A percentile compares a stretch with the other conserved stretches of the same genome.
Conservation (phyloP, 108 stramenopile genomes). For the Nitzschia putrida region DNA sequence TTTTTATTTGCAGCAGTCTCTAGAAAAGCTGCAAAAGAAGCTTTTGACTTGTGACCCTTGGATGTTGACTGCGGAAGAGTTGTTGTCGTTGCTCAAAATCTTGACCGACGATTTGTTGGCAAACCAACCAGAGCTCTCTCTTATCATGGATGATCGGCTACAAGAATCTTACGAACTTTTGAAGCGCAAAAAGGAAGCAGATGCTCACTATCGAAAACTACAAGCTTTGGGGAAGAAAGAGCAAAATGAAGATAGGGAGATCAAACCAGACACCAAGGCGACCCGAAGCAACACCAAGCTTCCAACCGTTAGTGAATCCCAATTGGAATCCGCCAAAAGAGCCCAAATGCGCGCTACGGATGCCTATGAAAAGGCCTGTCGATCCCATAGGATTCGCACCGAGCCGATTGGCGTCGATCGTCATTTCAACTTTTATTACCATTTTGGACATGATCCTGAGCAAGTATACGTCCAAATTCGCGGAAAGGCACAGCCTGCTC, state of each 20-base stretch:
- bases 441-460: constrained; percentile 71
- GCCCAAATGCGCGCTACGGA: constrained; percentile 68
- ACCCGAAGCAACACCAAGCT: constrained; percentile 49
- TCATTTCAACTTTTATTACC: constrained; percentile 68
- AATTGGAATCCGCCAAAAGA: constrained; percentile 47
- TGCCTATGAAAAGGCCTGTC: constrained; percentile 70
- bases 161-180: constrained; percentile 65
- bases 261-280: constrained; percentile 25
- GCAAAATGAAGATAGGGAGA: constrained; percentile 25
- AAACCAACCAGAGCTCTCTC: constrained; percentile 46
- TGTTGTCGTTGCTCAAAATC: constrained; percentile 63
- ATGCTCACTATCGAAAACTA: constrained; percentile 62
- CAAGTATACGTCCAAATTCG: constrained; percentile 58
- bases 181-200: constrained; percentile 65
- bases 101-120: constrained; percentile 79
- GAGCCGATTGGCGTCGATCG: constrained; percentile 80
- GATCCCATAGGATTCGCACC: constrained; percentile 58
- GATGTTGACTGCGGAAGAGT: constrained; percentile 75
- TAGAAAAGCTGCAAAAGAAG: constrained; percentile 44
- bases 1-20: constrained; percentile 21
- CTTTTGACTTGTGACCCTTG: constrained; percentile 68
- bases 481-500: constrained; percentile 40
- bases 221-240: constrained; percentile 30
- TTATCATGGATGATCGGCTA: constrained; percentile 57
- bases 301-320: constrained; percentile 31